These are phyloP conservation scores for Malassezia caprae DNA, from an alignment of 1,284 basidiomycete species.

Conservation along the genomic window DNA sequence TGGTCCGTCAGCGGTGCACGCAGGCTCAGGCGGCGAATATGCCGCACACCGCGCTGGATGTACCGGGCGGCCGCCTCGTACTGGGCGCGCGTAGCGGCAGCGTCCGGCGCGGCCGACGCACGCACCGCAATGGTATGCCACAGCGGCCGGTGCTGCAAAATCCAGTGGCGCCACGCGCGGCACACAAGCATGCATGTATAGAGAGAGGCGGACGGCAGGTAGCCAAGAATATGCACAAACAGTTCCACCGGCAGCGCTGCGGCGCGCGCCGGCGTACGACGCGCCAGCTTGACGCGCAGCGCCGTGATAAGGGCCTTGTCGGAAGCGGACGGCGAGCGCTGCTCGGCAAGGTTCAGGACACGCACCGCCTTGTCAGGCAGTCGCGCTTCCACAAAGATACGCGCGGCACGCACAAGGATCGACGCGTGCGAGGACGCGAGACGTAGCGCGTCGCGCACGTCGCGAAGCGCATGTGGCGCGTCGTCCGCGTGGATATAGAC, in stretches of 20 bases:
- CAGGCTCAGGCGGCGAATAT: not conserved
- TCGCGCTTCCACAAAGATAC: not conserved
- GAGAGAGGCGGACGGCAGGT: conserved; percentile 4
- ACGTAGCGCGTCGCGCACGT: conserved; percentile 9
- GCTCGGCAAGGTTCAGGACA: not conserved
- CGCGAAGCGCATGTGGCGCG: not conserved
- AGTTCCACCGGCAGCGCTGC: conserved; percentile 3
- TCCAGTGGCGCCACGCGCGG: conserved; percentile 2
- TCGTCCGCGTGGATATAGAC: not conserved
- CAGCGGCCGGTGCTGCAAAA: not conserved
- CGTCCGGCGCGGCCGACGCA: not conserved
- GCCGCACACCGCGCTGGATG: not conserved
- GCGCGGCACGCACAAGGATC: conserved; percentile 1
- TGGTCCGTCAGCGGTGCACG: conserved; percentile 4
- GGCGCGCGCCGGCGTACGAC: not conserved
- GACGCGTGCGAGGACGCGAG: not conserved
- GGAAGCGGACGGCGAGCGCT: not conserved
- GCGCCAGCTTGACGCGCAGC: not conserved
- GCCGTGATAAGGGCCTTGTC: not conserved
- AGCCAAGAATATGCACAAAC: not conserved
- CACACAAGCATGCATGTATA: not conserved
- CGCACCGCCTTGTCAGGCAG: conserved; percentile 8
- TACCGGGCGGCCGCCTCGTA: not conserved
- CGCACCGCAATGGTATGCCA: conserved; percentile 12
- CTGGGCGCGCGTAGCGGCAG: not conserved